phyloP scores from a whole-genome alignment of 78 protist genomes.

The Dictyostelium citrinum region DNA sequence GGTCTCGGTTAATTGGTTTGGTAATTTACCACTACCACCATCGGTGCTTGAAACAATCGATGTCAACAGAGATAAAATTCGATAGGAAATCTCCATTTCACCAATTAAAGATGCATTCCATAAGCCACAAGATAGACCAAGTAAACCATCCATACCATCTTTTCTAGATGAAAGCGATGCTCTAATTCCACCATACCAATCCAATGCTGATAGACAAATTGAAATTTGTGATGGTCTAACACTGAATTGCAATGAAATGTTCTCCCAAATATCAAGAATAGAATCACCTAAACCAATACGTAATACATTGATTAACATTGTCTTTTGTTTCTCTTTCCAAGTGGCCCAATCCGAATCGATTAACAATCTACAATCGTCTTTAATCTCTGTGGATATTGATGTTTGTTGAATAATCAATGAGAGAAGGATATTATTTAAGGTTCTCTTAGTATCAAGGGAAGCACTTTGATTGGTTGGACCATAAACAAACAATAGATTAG shows the following conservation, averaged over 20 bases:
- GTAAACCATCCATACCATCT: conserved; percentile 70
- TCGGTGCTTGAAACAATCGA: not conserved
- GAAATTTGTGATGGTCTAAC: not conserved
- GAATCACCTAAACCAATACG: conserved; percentile 6
- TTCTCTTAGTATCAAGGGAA: not conserved
- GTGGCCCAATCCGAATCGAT: not conserved
- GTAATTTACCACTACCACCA: not conserved
- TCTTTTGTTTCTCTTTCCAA: conserved; percentile 13
- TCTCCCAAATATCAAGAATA: conserved; percentile 27
- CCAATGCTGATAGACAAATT: conserved; percentile 2
- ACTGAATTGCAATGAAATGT: not conserved
- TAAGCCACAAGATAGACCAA: conserved; percentile 58
- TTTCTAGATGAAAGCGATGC: not conserved
- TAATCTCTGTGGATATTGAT: not conserved
- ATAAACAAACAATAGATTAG: conserved; percentile 1
- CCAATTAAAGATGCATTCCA: conserved; percentile 24
- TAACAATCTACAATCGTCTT: not conserved
- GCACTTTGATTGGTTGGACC: not conserved
- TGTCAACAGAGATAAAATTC: not conserved
- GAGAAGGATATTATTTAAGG: conserved; percentile 11
- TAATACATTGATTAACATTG: not conserved
- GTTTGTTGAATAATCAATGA: conserved; percentile 34
- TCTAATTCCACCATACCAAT: conserved; percentile 42
- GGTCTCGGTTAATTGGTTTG: conserved; percentile 39
- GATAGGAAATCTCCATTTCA: conserved; percentile 9